Base-by-base conservation (phyloP, 2,329 filamentous ascomycete species). In the Dryadomyces sulphureus region DNA sequence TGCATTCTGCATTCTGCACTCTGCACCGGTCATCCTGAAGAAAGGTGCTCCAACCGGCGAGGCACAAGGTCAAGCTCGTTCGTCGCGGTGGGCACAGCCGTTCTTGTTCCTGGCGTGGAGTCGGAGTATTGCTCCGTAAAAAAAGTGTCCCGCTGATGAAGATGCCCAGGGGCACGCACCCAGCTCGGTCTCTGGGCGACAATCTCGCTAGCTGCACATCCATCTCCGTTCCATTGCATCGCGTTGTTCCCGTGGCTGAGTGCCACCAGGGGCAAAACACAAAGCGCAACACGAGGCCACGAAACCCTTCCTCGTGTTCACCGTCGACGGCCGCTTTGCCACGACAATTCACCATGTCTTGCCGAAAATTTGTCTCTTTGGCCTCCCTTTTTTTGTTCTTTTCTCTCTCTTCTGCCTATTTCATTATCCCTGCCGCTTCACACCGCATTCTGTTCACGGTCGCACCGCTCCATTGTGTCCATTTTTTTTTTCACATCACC, bases 401-500 rank as follows among this genome's bases (percentile, higher is more conserved):
- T 22, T 19, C 25, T 16, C 19, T 30, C 24, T 22, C 24, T 41
- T 17, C n/a, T 16, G n/a, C 21, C 38, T n/a, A 16, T 22, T 17
- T 40, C 22, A 21, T 24, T 12, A 39, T 25, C 21, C 14, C 38
- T 22, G 12, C 11, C 24, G 21, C 25, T 32, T 43, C 41, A 43
- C 41, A 34, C 41, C 41, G 41, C 30, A 43, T 43, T 20, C 16
- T 32, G n/a, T 21, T 36, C 30, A 20, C 21, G 12, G 17, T 22
- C 36, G 41, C 41, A 21, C 20, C 21, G 41, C 30, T 36, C 30
- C 41, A 43, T 35, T 25, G 30, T 24, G 30, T 43, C 41, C 30
- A 43, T 42, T 43, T 44, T 43, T 41, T 41, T 43, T 41, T 41
- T 41, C 42, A 44, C 42, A 38, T 44, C 42, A 44, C 42, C 42